These are phyloP conservation scores for Ophiostoma fasciatum DNA, from an alignment of 2,329 filamentous ascomycete species.

Conservation along the genomic window DNA sequence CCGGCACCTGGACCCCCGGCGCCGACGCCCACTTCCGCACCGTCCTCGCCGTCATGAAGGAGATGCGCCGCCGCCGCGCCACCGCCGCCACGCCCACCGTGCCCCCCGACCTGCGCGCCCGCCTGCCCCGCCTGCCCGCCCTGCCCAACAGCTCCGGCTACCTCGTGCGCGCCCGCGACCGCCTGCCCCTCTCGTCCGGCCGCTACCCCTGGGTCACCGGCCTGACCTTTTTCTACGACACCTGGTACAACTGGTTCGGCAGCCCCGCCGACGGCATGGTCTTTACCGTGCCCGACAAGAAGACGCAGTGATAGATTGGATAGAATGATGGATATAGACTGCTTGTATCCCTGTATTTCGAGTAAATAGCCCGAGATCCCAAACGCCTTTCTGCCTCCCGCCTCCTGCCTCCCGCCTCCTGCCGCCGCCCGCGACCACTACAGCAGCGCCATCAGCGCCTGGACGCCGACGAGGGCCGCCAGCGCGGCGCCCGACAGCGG, in stretches of 20 bases:
- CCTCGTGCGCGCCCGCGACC: conserved; percentile 13
- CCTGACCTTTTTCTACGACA: conserved; percentile 13
- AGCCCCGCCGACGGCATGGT: conserved; percentile 8
- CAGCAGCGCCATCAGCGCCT: conserved; percentile 2
- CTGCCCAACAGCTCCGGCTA: conserved; percentile 16
- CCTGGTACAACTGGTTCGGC: conserved; percentile 16
- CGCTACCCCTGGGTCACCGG: conserved; percentile 17
- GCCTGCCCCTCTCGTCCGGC: conserved; percentile 14
- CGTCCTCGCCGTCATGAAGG: conserved; percentile 11
- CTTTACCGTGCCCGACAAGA: conserved; percentile 7
- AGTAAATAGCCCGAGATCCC: no score
- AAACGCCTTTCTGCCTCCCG: no score
- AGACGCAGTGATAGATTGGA: background rate
- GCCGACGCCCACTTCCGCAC: conserved; percentile 25
- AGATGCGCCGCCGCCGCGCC: conserved; percentile 8
- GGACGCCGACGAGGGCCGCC: conserved; percentile 2
- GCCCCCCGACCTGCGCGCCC: conserved; percentile 8
- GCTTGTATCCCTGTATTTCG: no score
- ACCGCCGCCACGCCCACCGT: conserved; percentile 14
- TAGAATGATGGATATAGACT: no score
- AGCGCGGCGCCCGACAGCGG: background rate
- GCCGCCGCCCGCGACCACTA: background rate
- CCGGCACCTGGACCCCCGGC: conserved; percentile 47
- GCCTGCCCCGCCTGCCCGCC: conserved; percentile 11
- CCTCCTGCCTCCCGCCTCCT: no score